A percentile compares a stretch with the other conserved stretches of the same genome.
These are phyloP conservation scores for Solanum medicagineum DNA, from an alignment of 257 asterid species.

Conservation along the genomic window DNA sequence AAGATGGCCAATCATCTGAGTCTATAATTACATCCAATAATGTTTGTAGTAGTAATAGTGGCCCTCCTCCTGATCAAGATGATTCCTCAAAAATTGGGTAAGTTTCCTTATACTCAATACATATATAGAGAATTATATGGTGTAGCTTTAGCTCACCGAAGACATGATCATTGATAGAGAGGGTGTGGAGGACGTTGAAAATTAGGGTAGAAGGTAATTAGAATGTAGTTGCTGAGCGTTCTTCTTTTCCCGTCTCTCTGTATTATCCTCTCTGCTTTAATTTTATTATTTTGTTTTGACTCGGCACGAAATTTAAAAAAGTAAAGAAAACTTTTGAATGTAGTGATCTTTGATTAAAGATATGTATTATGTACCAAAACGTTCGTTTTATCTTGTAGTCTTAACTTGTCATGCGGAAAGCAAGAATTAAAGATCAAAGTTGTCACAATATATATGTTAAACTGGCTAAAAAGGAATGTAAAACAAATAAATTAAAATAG, in stretches of 20 bases:
- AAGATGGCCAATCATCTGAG: constrained; percentile 34
- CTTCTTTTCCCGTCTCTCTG: neutral
- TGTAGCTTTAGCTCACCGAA: neutral
- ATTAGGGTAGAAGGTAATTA: neutral
- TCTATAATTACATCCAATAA: constrained; percentile 11
- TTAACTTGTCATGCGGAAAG: accelerated
- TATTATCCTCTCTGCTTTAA: neutral
- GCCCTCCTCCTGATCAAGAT: constrained; percentile 21
- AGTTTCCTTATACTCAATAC: neutral
- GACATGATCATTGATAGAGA: neutral
- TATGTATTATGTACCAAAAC: neutral
- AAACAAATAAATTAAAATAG: neutral
- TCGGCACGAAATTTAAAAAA: neutral
- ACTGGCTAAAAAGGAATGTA: neutral
- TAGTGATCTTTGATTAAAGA: neutral
- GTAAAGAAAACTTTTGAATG: accelerated
- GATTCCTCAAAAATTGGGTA: constrained; percentile 29
- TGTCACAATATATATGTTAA: neutral
- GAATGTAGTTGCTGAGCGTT: neutral
- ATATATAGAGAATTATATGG: neutral
- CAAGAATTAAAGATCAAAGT: neutral
- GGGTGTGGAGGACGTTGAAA: neutral
- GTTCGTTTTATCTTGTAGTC: neutral
- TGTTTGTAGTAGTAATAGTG: constrained; percentile 16
- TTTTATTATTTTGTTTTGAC: neutral